Evolutionary conservation across 1,139 yeast species (phyloP).

Genomic region (Hyphopichia khmerensis): DNA sequence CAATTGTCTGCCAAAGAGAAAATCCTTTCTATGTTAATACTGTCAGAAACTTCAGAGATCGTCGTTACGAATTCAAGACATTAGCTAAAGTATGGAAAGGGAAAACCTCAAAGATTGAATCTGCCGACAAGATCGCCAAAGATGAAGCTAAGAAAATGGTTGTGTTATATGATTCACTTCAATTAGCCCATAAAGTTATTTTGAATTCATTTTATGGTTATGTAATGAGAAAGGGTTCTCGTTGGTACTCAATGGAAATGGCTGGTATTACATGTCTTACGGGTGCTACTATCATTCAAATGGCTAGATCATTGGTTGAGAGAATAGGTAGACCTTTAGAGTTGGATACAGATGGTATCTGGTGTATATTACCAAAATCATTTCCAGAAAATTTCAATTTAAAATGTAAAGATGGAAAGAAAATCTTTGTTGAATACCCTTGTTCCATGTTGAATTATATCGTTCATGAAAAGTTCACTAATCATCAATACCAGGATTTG

Average conservation of each 20-base stretch:
- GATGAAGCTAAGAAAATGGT: constrained; percentile 95
- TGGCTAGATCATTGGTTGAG: constrained; percentile 94
- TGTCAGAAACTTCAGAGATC: constrained; percentile 90
- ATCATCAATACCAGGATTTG: constrained; percentile 89
- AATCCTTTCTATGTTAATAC: constrained; percentile 96
- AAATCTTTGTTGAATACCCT: constrained; percentile 79
- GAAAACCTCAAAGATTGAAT: constrained; percentile 56
- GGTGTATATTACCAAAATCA: constrained; percentile 94
- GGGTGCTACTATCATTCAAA: constrained; percentile 96
- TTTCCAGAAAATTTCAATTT: constrained; percentile 89
- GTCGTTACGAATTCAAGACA: constrained; percentile 94
- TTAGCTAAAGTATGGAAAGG: constrained; percentile 94
- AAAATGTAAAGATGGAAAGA: constrained; percentile 74
- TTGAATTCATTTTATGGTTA: constrained; percentile 96
- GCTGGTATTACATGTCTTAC: constrained; percentile 98
- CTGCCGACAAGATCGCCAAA: constrained; percentile 53
- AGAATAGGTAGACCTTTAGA: constrained; percentile 94
- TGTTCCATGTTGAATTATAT: constrained; percentile 94
- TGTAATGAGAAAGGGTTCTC: constrained; percentile 97
- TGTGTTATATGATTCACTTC: constrained; percentile 89
- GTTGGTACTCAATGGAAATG: constrained; percentile 99
- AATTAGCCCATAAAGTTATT: constrained; percentile 95
- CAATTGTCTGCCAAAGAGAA: constrained; percentile 95
- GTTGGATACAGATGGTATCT: constrained; percentile 97
- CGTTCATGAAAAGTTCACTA: constrained; percentile 88